phyloP scores from a whole-genome alignment of 1,284 basidiomycete genomes.

The Amylostereum chailletii region DNA sequence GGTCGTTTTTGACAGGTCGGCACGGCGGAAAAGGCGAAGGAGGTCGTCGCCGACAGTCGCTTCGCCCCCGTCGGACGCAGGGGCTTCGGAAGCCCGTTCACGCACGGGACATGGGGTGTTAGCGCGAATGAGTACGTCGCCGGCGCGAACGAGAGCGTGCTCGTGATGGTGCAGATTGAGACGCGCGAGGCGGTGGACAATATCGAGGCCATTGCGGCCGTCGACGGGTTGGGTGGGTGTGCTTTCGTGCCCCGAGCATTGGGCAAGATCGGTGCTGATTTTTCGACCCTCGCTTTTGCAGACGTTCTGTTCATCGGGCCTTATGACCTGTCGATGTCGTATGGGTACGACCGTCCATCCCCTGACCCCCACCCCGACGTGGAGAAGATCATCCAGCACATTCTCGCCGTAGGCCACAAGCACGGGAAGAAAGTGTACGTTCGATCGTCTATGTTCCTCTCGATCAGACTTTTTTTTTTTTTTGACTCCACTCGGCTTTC shows the following conservation, averaged over 20 bases:
- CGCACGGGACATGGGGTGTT: conserved; percentile 47
- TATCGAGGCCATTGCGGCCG: conserved; percentile 49
- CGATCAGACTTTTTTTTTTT: background rate
- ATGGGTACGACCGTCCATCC: conserved; percentile 49
- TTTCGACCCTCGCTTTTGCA: conserved; percentile 11
- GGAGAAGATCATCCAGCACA: conserved; percentile 51
- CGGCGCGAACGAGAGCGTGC: conserved; percentile 45
- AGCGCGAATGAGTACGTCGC: conserved; percentile 41
- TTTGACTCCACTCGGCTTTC: background rate
- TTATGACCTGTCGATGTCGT: conserved; percentile 54
- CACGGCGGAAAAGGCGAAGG: conserved; percentile 44
- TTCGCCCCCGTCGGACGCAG: conserved; percentile 51
- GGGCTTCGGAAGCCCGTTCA: conserved; percentile 56
- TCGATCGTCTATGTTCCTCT: background rate
- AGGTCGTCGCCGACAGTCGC: conserved; percentile 44
- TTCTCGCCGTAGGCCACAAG: conserved; percentile 42
- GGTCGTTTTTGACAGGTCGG: conserved; percentile 33
- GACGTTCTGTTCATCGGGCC: conserved; percentile 61
- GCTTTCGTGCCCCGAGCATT: background rate
- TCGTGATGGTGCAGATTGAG: conserved; percentile 64
- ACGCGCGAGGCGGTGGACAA: conserved; percentile 52
- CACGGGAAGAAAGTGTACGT: conserved; percentile 61
- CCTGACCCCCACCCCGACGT: conserved; percentile 57
- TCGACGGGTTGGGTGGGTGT: conserved; percentile 51
- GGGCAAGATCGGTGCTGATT: too few relatives aligned